phyloP scores from a whole-genome alignment of 805 yeast species.

The Ogataea neopini region DNA sequence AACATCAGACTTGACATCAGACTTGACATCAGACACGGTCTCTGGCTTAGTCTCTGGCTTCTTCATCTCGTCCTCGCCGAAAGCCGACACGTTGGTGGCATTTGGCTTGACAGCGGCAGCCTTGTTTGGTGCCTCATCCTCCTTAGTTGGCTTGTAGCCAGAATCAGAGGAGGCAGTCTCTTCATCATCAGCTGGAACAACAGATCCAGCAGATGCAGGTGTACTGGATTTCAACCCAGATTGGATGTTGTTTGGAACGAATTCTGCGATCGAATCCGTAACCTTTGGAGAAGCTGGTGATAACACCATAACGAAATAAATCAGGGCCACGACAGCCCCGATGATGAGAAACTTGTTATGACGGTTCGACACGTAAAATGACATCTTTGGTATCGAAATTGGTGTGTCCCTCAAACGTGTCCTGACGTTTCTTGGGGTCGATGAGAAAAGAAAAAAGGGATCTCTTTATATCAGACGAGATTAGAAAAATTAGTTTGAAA shows the following conservation, averaged over 20 bases:
- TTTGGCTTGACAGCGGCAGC: constrained; percentile 8
- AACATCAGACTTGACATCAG: constrained; percentile 11
- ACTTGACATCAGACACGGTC: background rate
- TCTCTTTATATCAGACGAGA: background rate
- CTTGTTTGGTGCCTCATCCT: constrained; percentile 6
- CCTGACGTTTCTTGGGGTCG: background rate
- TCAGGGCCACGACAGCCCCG: constrained; percentile 44
- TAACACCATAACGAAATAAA: constrained; percentile 52
- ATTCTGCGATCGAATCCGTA: constrained; percentile 12
- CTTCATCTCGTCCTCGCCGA: constrained; percentile 1
- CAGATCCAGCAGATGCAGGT: background rate
- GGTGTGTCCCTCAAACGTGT: background rate
- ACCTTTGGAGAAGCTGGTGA: constrained; percentile 26
- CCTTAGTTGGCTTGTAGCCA: background rate
- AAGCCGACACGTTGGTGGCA: constrained; percentile 1
- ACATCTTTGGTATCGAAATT: constrained; percentile 15
- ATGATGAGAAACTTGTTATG: constrained; percentile 55
- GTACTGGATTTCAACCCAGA: constrained; percentile 14
- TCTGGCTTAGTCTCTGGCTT: background rate
- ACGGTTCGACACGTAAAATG: constrained; percentile 38
- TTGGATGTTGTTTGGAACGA: constrained; percentile 6
- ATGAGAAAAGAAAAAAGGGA: background rate
- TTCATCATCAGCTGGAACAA: background rate
- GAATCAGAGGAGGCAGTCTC: background rate
- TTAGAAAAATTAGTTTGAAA: background rate